Evolutionary conservation across 257 asterid genomes (phyloP), one percentile per base, ranked within the genome.

Genomic region (Dorcoceras hygrometricum): DNA sequence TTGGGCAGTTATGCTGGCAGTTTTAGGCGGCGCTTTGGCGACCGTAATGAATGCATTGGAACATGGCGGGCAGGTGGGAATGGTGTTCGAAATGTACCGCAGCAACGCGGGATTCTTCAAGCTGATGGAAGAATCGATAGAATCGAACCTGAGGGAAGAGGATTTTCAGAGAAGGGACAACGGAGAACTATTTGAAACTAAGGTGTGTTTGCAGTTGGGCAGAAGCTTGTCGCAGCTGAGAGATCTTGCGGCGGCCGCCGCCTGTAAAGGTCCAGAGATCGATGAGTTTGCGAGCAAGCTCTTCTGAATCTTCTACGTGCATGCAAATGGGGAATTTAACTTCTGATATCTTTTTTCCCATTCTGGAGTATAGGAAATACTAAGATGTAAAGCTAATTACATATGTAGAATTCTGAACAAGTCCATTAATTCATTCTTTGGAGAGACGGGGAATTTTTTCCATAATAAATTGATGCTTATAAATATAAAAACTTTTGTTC

Each of bases 1-100:
- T 12, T 74, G 68, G 81, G 75, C 74, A 0, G 63, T 71, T 2
- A 26, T 69, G 3, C 20, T 74, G 0, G 84, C 80, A 6, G 73
- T 74, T 6, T 73, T 25, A 0, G 78, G 68, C 0, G 87, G 87
- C 0, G 78, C 79, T 6, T 53, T 79, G 70, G 87, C 84, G 0
- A 72, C 64, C 8, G 66, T 50, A 0, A 82, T 79, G 10, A 82
- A 79, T 62, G 63, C 84, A 31, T 5, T 82, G 0, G 81, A 82
- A 28, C 87, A 82, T n/a, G 87, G 84, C 3, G 79, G 74, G 20
- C 84, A 82, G 70, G 74, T 82, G 0, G 87, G 87, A 5, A 82
- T 76, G 87, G 81, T 76, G 72, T 76, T 76, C 22, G 87, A 82
- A 65, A 76, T 79, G 87, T 82, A 82, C 25, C 36, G 87, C 5